Evolutionary conservation across 805 yeast species (phyloP).

Genomic region (Geotrichum ghanense): DNA sequence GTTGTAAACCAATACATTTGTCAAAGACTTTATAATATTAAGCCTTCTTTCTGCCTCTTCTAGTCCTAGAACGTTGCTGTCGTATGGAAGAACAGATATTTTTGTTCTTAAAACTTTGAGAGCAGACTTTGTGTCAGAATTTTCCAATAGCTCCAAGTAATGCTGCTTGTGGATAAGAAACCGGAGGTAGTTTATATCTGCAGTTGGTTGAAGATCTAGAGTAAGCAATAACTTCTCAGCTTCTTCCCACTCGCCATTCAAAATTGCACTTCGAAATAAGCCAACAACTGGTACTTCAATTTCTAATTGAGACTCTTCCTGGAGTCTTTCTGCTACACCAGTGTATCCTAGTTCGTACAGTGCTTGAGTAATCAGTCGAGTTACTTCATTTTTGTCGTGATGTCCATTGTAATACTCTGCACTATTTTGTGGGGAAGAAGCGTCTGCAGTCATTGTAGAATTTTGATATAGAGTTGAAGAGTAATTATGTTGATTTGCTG

Average conservation of each 20-base stretch:
- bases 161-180: conserved; percentile 31
- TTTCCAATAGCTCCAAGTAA: conserved; percentile 32
- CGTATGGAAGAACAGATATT: conserved; percentile 21
- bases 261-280: conserved; percentile 29
- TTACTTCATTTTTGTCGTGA: conserved; percentile 27
- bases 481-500: too few species aligned
- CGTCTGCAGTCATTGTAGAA: not conserved
- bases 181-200: conserved; percentile 17
- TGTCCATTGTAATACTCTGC: not conserved
- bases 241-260: conserved; percentile 32
- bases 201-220: conserved; percentile 17
- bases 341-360: conserved; percentile 38
- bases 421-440: not conserved
- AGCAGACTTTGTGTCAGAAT: conserved; percentile 26
- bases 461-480: not conserved
- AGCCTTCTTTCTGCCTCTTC: conserved; percentile 11
- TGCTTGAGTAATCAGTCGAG: conserved; percentile 40
- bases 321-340: conserved; percentile 29
- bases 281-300: conserved; percentile 34
- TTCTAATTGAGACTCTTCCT: conserved; percentile 26
- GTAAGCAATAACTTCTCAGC: conserved; percentile 25
- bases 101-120: conserved; percentile 29
- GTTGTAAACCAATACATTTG: conserved; percentile 21
- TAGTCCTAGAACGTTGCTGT: not conserved
- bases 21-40: conserved; percentile 20